phyloP scores from a whole-genome alignment of 2,329 filamentous ascomycete species.

The Claviceps sorghi region DNA sequence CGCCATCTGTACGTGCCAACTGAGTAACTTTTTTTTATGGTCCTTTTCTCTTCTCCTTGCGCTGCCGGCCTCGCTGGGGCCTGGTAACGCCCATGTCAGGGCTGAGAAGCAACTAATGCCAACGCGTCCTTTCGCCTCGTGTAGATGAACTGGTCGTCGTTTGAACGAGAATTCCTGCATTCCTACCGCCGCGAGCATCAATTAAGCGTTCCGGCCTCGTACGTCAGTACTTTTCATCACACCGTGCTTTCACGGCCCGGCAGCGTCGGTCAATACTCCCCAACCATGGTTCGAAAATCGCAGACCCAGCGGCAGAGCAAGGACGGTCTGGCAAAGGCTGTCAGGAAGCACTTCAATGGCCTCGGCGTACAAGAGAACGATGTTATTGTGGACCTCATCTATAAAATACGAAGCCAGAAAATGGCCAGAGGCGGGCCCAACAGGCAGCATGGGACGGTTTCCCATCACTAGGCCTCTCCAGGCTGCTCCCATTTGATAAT shows the following conservation, averaged over 20 bases:
- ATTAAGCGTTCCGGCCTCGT: slow-evolving; percentile 56
- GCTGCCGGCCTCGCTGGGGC: background rate
- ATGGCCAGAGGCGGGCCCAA: slow-evolving; percentile 13
- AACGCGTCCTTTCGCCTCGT: slow-evolving; percentile 4
- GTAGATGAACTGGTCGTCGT: slow-evolving; percentile 51
- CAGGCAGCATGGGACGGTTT: slow-evolving; percentile 6
- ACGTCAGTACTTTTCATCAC: slow-evolving; percentile 47
- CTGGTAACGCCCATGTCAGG: background rate
- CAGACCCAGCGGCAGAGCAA: slow-evolving; percentile 53
- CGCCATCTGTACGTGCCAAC: slow-evolving; percentile 19
- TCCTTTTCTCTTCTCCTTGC: background rate
- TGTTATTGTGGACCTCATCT: slow-evolving; percentile 65
- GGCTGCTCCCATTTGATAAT: background rate
- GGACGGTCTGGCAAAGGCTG: slow-evolving; percentile 54
- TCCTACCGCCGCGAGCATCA: slow-evolving; percentile 61
- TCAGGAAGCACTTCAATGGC: slow-evolving; percentile 73
- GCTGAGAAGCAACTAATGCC: slow-evolving; percentile 1
- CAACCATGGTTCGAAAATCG: slow-evolving; percentile 57
- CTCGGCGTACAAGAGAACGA: slow-evolving; percentile 69
- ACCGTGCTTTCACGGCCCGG: slow-evolving; percentile 45
- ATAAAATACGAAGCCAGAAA: slow-evolving; percentile 40
- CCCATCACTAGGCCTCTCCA: slow-evolving; percentile 39
- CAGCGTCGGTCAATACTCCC: slow-evolving; percentile 56
- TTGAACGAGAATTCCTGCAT: slow-evolving; percentile 54
- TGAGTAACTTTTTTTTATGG: slow-evolving; percentile 4